Conservation (phyloP, 2,329 filamentous ascomycete species). For the Scortechinia acanthostroma region DNA sequence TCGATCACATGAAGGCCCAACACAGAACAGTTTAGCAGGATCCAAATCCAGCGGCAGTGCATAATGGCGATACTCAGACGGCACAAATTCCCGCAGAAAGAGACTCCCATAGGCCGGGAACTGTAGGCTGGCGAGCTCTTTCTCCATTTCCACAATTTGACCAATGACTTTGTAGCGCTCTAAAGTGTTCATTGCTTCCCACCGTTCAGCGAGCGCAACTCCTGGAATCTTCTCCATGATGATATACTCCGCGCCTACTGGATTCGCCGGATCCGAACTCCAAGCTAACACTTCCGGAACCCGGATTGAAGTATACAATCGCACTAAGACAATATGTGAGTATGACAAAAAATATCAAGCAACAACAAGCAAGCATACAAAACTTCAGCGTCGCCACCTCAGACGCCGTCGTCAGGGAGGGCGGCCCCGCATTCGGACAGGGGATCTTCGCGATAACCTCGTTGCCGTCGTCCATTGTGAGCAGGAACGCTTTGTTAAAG, state of each 20-base stretch:
- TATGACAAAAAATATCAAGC: too few species aligned
- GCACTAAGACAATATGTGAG: conserved; percentile 9
- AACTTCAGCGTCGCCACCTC: conserved; percentile 15
- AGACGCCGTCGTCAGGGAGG: conserved; percentile 14
- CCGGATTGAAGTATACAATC: conserved; percentile 5
- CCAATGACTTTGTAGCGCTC: conserved; percentile 10
- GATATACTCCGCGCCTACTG: neutral
- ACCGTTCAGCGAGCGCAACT: neutral
- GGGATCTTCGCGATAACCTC: conserved; percentile 21
- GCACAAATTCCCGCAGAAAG: conserved; percentile 6
- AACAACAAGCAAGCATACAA: conserved; percentile 7
- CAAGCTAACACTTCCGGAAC: neutral
- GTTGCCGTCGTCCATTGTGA: conserved; percentile 14
- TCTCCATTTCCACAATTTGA: conserved; percentile 3
- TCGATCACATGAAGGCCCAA: conserved; percentile 9
- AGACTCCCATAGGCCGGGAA: conserved; percentile 2
- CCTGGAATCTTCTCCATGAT: conserved; percentile 2
- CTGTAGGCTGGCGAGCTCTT: conserved; percentile 6
- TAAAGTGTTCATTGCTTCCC: conserved; percentile 2
- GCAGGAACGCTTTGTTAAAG: conserved; percentile 19
- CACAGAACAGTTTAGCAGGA: conserved; percentile 8
- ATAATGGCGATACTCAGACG: conserved; percentile 4
- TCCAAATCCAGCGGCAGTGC: conserved; percentile 8
- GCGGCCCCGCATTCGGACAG: conserved; percentile 16
- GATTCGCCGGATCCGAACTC: neutral